Evolutionary conservation across 2,329 filamentous ascomycete genomes (phyloP), one percentile per base, ranked within the genome.

Genomic region (Fusarium sp.): DNA sequence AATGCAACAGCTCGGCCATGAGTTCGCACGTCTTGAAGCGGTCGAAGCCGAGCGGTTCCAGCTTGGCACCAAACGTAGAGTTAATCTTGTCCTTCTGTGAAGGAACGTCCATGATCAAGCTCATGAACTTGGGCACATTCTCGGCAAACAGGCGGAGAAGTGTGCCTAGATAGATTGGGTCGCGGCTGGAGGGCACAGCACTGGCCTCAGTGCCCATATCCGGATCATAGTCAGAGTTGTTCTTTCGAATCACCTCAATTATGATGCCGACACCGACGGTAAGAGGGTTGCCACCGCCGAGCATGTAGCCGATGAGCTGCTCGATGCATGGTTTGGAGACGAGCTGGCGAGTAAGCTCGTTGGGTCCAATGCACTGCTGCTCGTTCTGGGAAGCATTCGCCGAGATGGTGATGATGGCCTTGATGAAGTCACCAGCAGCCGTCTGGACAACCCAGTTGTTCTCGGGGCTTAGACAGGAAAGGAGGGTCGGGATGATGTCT

Each of bases 21-120:
- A 99, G 87, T 84, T 99, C 97, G 82, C 97, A 99, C 0, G 97
- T 98, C 87, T 99, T 99, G 87, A 99, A 99, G 22, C 97, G 90
- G 83, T 99, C 97, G 80, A 99, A 99, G 3, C 97, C 97, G 11
- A 99, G 88, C 5, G 97, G 96, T 82, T 98, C 95, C 62, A 99
- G 95, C 82, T 93, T 94, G 54, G 92, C 90, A 62, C 95, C 95
- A 86, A 97, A 99, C 0, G 97, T 97, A 4, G 95, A 96, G 77
- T 91, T 93, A 40, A 98, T 86, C 67, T 92, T 91, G 54, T 92
- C 90, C 80, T 93, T 92, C 78, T 92, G 91, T 4, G 92, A 90
- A 1, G 91, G 91, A 1, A 92, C 89, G 75, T 94, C 95, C 81
- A 95, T 90, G 73, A 99, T 95, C 22, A 98, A 87, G 54, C 90